Evolutionary conservation across 495 filamentous ascomycete genomes (phyloP).

Genomic region (Xanthoparmelia taractica): DNA sequence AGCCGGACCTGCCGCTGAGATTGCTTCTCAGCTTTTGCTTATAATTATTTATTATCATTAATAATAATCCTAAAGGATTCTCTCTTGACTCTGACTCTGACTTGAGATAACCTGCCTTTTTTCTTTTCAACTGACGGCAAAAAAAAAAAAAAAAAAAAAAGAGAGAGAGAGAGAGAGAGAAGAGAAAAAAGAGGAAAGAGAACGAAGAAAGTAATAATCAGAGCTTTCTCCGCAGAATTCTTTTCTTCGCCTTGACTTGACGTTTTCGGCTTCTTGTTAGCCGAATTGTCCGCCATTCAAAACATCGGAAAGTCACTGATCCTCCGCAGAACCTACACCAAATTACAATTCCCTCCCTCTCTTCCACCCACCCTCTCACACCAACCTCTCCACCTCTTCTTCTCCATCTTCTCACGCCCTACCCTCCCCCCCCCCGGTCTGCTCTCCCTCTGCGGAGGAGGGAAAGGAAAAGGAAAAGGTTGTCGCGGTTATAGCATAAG

Average conservation of each 20-base stretch:
- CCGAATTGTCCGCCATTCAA: slow-evolving; percentile 9
- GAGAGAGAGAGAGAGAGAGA: too few species aligned
- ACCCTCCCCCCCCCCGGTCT: background rate
- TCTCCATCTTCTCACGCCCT: background rate
- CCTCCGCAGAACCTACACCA: background rate
- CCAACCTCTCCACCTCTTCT: background rate
- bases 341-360: background rate
- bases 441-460: background rate
- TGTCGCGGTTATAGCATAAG: background rate
- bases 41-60: background rate
- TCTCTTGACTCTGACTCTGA: background rate
- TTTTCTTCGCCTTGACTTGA: slow-evolving; percentile 5
- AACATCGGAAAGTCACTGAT: too few species aligned
- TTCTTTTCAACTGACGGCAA: background rate
- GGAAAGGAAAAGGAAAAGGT: background rate
- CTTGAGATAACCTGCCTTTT: background rate
- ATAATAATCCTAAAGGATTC: background rate
- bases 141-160: background rate
- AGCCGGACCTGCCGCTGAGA: background rate
- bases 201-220: too few species aligned
- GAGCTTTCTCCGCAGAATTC: slow-evolving; percentile 6
- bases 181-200: too few species aligned
- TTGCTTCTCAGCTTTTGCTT: background rate
- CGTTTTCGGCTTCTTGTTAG: slow-evolving; percentile 11
- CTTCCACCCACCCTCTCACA: background rate